Percentiles rank a stretch among this genome's conserved stretches.
These are phyloP conservation scores for Chloroidium sp. DNA, from an alignment of 163 green algal genomes.

Conservation along the genomic window DNA sequence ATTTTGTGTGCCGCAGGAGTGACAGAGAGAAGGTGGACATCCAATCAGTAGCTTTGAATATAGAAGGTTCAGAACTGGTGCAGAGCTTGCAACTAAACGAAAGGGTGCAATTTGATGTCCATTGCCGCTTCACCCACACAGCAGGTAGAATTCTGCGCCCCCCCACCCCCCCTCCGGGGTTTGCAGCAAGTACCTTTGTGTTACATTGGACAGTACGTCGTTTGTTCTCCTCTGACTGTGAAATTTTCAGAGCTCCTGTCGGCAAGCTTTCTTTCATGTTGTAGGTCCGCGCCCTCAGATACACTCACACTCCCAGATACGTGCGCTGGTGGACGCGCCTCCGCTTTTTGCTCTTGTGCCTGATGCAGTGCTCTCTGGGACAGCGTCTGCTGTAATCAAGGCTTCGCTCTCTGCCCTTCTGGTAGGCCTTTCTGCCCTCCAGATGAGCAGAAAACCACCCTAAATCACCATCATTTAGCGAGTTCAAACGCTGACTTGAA, in stretches of 20 bases:
- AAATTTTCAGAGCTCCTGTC: neutral
- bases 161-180: neutral
- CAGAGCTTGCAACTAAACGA: neutral
- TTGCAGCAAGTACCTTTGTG: neutral
- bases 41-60: neutral
- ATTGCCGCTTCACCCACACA: neutral
- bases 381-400: neutral
- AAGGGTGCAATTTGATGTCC: neutral
- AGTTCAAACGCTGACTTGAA: no score
- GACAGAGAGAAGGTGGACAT: neutral
- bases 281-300: neutral
- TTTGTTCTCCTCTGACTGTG: neutral
- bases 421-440: neutral
- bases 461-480: no score
- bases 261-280: no score
- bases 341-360: neutral
- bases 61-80: neutral
- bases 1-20: neutral
- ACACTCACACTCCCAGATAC: neutral
- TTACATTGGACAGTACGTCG: neutral
- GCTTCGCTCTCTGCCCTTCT: neutral
- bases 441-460: neutral
- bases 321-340: neutral
- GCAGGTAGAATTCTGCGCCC: neutral
- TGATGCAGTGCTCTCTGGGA: neutral